phyloP scores from a whole-genome alignment of 108 stramenopile species.

The Cylindrotheca closterium region DNA sequence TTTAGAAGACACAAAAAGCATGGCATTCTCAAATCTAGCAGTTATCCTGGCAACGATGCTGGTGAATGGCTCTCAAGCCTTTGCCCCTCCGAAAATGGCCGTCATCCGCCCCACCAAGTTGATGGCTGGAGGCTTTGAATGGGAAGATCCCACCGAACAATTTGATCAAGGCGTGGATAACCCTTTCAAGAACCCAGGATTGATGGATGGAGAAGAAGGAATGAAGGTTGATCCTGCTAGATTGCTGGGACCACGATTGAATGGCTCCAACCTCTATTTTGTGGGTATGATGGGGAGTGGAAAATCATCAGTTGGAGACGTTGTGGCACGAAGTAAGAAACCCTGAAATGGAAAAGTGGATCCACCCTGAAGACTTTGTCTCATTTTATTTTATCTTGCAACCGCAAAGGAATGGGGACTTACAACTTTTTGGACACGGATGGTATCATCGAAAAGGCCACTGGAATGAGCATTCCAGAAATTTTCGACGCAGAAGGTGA shows the following conservation, averaged over 20 bases:
- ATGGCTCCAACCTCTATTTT: slow-evolving; percentile 89
- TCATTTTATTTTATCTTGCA: slow-evolving; percentile 8
- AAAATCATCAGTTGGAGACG: slow-evolving; percentile 82
- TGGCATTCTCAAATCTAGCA: neutral
- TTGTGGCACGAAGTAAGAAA: slow-evolving; percentile 66
- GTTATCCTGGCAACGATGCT: neutral
- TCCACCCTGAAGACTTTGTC: no score
- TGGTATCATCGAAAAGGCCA: slow-evolving; percentile 75
- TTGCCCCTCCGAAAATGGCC: neutral
- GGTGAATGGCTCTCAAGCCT: neutral
- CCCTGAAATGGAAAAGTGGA: neutral
- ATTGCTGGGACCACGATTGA: slow-evolving; percentile 69
- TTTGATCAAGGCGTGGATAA: slow-evolving; percentile 81
- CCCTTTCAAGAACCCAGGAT: slow-evolving; percentile 74
- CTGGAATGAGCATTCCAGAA: slow-evolving; percentile 67
- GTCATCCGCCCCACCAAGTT: neutral
- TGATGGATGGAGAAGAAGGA: slow-evolving; percentile 35
- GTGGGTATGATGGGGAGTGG: slow-evolving; percentile 97
- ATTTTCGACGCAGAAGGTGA: slow-evolving; percentile 90
- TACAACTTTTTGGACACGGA: slow-evolving; percentile 96
- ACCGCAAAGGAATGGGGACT: slow-evolving; percentile 64
- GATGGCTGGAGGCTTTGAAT: slow-evolving; percentile 82
- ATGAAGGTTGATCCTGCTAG: slow-evolving; percentile 75
- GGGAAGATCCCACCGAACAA: slow-evolving; percentile 75
- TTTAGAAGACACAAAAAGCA: neutral